Base-by-base conservation (phyloP, 2,329 filamentous ascomycete species). In the Rhinocladiella mackenziei region DNA sequence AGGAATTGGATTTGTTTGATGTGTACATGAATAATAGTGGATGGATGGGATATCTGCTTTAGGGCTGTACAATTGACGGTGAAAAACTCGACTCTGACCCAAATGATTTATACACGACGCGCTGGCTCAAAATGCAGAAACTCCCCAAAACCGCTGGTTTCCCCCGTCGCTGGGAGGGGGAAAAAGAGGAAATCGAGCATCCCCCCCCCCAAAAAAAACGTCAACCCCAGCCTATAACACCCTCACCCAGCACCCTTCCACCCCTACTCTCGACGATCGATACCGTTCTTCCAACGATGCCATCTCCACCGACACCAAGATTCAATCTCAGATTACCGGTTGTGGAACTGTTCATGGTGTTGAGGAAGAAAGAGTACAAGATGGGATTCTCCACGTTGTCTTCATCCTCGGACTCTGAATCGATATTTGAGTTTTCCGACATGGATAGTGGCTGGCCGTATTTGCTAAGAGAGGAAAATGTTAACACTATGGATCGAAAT, bases 1-100 rank as follows among this genome's bases (percentile, higher is more conserved):
- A 51, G 15, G 53, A 55, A 30, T 23, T 55, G 45, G 44, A 53
- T 28, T 34, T 51, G 41, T 53, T 55, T 44, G 50, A 55, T 37
- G 35, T 45, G 13, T 51, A 53, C 41, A 55, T 55, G 53, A 45
- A 45, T 18, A 52, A 51, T 22, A 38, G 19, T 14, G 50, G 53
- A 17, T 55, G 53, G 53, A 55, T 54, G 50, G 53, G 53, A 17
- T 55, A 55, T 51, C 31, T 55, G 26, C 36, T 55, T 11, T 48
- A 18, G 14, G 23, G 15, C 3, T 47, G 32, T 36, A 35, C 14
- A 17, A n/a, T n/a, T n/a, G n/a, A n/a, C n/a, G n/a, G n/a, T n/a
- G n/a, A n/a, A n/a, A n/a, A n/a, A n/a, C n/a, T n/a, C n/a, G n/a
- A n/a, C n/a, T n/a, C n/a, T n/a, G n/a, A n/a, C n/a, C n/a, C n/a